phyloP scores from a whole-genome alignment of 2,329 filamentous ascomycete species.

The Mycosphaerella arachidis region DNA sequence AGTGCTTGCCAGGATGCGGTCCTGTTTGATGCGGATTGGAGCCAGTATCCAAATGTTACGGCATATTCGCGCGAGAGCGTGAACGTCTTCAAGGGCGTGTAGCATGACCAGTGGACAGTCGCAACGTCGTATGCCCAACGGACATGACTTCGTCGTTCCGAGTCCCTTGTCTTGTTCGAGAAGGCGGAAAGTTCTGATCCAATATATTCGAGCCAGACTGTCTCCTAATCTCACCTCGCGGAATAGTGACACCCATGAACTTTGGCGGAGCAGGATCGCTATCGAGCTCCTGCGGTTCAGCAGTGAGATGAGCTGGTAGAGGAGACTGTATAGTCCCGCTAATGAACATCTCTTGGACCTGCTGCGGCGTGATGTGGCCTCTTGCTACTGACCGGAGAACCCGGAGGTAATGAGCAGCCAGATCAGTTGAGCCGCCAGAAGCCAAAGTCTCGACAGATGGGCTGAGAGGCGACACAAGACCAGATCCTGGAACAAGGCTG shows the following conservation, averaged over 20 bases:
- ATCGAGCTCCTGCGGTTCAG: slow-evolving; percentile 11
- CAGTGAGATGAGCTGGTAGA: neutral
- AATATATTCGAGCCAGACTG: neutral
- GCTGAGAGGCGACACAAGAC: neutral
- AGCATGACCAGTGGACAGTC: neutral
- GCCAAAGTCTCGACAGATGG: neutral
- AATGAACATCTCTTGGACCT: slow-evolving; percentile 10
- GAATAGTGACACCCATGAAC: slow-evolving; percentile 7
- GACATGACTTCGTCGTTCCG: no score
- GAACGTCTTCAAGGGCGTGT: slow-evolving; percentile 24
- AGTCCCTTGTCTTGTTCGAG: neutral
- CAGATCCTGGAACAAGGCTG: neutral
- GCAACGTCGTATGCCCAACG: neutral
- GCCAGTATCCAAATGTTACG: slow-evolving; percentile 26
- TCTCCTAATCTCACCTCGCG: slow-evolving; percentile 3
- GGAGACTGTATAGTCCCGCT: neutral
- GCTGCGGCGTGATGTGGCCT: slow-evolving; percentile 13
- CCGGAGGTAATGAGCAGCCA: slow-evolving; percentile 9
- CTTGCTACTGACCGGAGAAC: slow-evolving; percentile 15
- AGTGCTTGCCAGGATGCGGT: slow-evolving; percentile 28
- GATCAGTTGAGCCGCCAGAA: neutral
- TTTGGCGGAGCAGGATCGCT: slow-evolving; percentile 9
- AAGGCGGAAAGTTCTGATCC: neutral
- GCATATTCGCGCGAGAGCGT: slow-evolving; percentile 25
- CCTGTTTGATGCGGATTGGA: slow-evolving; percentile 29